These are phyloP conservation scores for Thermothelomyces thermophilus DNA, from an alignment of 2,329 filamentous ascomycete species.

Conservation along the genomic window DNA sequence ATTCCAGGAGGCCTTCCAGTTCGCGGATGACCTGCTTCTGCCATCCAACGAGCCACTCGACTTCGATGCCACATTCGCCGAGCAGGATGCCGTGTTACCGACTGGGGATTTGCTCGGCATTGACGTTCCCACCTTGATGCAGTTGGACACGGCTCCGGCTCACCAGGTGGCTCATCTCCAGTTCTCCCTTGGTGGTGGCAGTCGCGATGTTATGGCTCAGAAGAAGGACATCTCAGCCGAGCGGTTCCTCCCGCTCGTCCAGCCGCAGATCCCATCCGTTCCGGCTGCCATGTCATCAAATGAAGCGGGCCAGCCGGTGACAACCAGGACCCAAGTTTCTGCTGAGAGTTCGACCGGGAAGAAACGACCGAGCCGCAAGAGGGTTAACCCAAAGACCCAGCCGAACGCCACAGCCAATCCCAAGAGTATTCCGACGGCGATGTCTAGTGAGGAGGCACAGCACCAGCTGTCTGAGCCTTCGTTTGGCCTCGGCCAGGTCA, in stretches of 20 bases:
- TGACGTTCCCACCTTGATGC: background rate
- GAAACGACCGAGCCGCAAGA: conserved; percentile 4
- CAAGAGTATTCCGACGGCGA: background rate
- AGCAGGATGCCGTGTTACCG: background rate
- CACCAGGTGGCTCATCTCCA: background rate
- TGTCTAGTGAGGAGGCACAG: background rate
- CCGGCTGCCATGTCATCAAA: background rate
- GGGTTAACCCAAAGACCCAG: background rate
- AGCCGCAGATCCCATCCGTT: conserved; percentile 7
- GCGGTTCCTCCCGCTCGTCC: conserved; percentile 5
- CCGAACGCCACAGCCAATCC: background rate
- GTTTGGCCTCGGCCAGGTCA: conserved; percentile 6
- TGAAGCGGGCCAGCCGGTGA: background rate
- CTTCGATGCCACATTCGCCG: conserved; percentile 3
- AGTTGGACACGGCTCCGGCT: background rate
- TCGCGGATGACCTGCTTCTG: background rate
- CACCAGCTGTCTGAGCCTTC: background rate
- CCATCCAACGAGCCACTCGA: background rate
- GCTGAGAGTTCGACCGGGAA: background rate
- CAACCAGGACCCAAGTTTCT: background rate
- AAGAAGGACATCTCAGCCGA: background rate
- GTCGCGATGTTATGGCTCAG: background rate
- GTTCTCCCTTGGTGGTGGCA: background rate
- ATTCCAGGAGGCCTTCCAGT: background rate
- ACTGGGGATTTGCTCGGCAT: background rate